These are phyloP conservation scores for Colletotrichum caudatum DNA, from an alignment of 2,329 filamentous ascomycete species.

Conservation along the genomic window DNA sequence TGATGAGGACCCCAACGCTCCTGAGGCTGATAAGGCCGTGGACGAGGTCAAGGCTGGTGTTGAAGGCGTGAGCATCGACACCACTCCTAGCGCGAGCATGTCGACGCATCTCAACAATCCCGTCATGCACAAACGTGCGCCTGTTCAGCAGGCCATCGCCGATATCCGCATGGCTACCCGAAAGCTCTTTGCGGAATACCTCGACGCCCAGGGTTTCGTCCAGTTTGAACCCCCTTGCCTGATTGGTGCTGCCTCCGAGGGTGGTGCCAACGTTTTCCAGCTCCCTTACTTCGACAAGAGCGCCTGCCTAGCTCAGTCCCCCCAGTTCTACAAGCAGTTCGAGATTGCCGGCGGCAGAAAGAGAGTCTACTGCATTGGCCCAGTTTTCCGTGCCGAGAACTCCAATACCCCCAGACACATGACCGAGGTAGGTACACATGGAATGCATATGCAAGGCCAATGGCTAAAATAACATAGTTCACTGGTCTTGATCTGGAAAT, in stretches of 20 bases:
- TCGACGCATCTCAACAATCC: conserved; percentile 91
- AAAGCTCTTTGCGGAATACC: conserved; percentile 51
- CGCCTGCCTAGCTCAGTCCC: conserved; percentile 83
- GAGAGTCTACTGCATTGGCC: conserved; percentile 82
- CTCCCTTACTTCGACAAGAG: conserved; percentile 89
- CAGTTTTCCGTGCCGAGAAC: conserved; percentile 88
- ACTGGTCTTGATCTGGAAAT: conserved; percentile 91
- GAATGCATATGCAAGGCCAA: not conserved
- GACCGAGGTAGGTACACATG: conserved; percentile 70
- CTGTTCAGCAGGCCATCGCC: conserved; percentile 88
- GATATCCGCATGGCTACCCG: conserved; percentile 59
- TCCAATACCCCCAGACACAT: conserved; percentile 87
- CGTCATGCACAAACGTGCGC: conserved; percentile 90
- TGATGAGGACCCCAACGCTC: conserved; percentile 62
- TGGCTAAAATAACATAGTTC: conserved; percentile 59
- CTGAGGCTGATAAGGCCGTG: conserved; percentile 46
- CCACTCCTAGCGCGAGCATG: conserved; percentile 80
- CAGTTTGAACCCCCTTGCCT: conserved; percentile 90
- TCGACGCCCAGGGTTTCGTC: conserved; percentile 18
- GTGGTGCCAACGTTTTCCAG: conserved; percentile 91
- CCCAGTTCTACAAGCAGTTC: conserved; percentile 90
- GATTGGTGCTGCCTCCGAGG: conserved; percentile 90
- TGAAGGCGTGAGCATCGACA: conserved; percentile 55
- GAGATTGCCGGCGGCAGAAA: conserved; percentile 84
- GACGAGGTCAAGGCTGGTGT: conserved; percentile 49